Evolutionary conservation across 2,329 filamentous ascomycete genomes (phyloP), one percentile per base, ranked within the genome.

Genomic region (Orbilia oligospora): DNA sequence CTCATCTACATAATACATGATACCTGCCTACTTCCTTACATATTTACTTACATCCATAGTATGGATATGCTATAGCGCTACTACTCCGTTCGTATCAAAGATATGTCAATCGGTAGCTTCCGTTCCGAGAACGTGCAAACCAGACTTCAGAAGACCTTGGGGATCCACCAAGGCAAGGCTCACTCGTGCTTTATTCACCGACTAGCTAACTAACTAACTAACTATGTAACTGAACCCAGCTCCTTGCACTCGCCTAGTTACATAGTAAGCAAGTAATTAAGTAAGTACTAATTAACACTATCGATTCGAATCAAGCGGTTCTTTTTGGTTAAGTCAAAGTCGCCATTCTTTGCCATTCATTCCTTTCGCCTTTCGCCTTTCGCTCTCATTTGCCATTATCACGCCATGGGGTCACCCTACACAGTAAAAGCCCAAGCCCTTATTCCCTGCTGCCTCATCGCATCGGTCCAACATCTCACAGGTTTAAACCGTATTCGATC

Each of bases 301-400:
- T 41, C 38, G 38, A 41, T 41, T 41, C 12, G 10, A 5, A 9
- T 9, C 4, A 38, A 38, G 8, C 4, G 36, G n/a, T n/a, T n/a
- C n/a, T 14, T 38, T 38, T 41, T 16, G 12, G 14, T 41, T 41
- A 41, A 41, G n/a, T 14, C 12, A 12, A 41, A 16, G 36, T 61
- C 55, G 55, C 55, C 55, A 61, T 61, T 55, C 44, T 27, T 41
- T 61, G 51, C n/a, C 18, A 24, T 49, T 24, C 6, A 3, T 30
- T 30, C 27, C 27, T 30, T 30, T 30, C 27, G n/a, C n/a, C n/a
- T n/a, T n/a, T 30, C 18, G 18, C 46, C 44, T 30, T 55, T 55
- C 16, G 38, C 46, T 41, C 65, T 14, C 55, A 53, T 71, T 72
- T 66, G 58, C 75, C 68, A 78, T 72, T 71, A 72, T 78, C 75